Evolutionary conservation across 164 flowering plant species (phyloP).

Genomic region (Dillenia suffruticosa): DNA sequence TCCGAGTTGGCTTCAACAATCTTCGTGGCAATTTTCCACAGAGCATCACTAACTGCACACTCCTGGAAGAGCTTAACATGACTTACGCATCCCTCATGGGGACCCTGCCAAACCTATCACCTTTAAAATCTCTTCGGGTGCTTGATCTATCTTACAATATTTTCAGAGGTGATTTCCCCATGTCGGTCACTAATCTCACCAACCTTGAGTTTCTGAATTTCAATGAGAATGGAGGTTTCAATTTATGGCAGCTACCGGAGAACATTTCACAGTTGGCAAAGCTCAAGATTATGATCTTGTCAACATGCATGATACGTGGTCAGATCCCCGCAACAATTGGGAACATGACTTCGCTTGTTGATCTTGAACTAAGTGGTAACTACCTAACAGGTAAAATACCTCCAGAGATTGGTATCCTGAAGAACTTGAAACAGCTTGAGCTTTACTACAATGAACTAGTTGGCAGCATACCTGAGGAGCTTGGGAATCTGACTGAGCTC

Average conservation of each 20-base stretch:
- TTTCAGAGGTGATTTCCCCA: constrained; percentile 69
- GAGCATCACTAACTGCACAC: constrained; percentile 55
- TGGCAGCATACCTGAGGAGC: constrained; percentile 72
- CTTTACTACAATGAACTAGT: constrained; percentile 70
- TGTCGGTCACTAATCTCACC: constrained; percentile 64
- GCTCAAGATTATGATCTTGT: constrained; percentile 46
- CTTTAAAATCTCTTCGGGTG: constrained; percentile 38
- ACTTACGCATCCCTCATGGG: constrained; percentile 35
- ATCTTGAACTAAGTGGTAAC: constrained; percentile 79
- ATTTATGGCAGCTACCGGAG: constrained; percentile 60
- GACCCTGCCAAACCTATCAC: constrained; percentile 56
- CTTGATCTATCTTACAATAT: constrained; percentile 67
- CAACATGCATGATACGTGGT: constrained; percentile 60
- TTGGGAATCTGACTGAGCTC: constrained; percentile 72
- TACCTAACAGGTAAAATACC: constrained; percentile 62
- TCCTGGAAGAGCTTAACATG: constrained; percentile 64
- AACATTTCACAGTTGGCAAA: constrained; percentile 41
- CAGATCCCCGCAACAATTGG: constrained; percentile 64
- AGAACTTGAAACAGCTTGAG: constrained; percentile 58
- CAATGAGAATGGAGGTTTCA: constrained; percentile 50
- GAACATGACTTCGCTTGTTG: constrained; percentile 68
- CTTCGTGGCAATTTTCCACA: constrained; percentile 50
- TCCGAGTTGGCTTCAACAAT: constrained; percentile 42
- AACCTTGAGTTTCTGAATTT: constrained; percentile 59
- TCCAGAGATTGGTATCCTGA: constrained; percentile 51